A percentile compares a stretch with the other conserved stretches of the same genome.
phyloP scores from a whole-genome alignment of 2,329 filamentous ascomycete genomes.

The Diplodia seriata region DNA sequence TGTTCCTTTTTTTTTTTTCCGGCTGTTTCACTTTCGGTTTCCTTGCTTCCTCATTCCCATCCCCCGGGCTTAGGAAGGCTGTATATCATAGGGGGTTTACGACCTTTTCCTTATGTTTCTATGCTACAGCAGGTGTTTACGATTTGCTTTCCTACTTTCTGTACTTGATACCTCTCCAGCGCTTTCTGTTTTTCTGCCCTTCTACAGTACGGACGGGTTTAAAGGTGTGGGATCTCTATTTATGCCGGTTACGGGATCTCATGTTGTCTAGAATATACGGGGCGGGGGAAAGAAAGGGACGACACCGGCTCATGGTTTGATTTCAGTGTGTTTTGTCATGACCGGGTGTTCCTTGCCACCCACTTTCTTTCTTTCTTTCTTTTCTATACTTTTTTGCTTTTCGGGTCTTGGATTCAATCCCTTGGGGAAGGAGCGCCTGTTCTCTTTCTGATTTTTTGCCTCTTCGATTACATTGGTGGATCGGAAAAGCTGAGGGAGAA shows the following conservation, averaged over 20 bases:
- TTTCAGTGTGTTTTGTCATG: constrained; percentile 13
- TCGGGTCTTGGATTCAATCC: constrained; percentile 26
- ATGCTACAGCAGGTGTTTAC: constrained; percentile 24
- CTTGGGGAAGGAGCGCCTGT: constrained; percentile 10
- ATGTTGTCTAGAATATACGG: constrained; percentile 19
- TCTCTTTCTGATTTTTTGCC: not conserved
- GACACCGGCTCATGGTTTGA: constrained; percentile 13
- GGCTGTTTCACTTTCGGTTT: not conserved
- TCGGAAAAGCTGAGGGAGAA: not conserved
- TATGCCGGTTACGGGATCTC: constrained; percentile 29
- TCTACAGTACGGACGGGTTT: constrained; percentile 21
- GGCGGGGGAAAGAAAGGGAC: constrained; percentile 1
- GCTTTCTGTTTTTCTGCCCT: constrained; percentile 26
- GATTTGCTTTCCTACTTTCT: constrained; percentile 25
- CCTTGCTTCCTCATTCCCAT: not conserved
- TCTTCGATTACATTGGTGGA: not conserved
- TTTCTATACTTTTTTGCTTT: constrained; percentile 9
- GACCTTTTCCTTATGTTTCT: constrained; percentile 30
- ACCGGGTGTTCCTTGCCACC: constrained; percentile 13
- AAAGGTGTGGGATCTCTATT: constrained; percentile 21
- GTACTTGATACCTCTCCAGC: constrained; percentile 31
- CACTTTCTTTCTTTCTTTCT: constrained; percentile 25
- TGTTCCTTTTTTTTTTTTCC: constrained; percentile 2
- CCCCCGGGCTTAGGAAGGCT: not conserved
- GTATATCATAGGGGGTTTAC: constrained; percentile 23